Percentiles rank a stretch among this genome's conserved stretches.
These are phyloP conservation scores for Diaporthe citri DNA, from an alignment of 2,329 filamentous ascomycete genomes.

Conservation along the genomic window DNA sequence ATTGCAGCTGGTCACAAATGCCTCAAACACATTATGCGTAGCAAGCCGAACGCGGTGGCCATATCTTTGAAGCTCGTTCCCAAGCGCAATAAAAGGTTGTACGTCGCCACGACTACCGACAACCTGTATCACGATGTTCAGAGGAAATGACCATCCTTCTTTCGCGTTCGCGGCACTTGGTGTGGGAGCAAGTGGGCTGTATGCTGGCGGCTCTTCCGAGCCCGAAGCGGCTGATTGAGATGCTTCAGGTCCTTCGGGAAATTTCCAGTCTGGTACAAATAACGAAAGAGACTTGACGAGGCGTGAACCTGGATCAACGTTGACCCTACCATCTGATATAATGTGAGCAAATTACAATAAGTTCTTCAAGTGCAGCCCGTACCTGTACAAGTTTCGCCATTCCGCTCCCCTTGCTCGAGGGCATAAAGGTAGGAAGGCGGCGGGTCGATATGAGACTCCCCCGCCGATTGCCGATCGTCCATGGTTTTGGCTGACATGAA, in stretches of 20 bases:
- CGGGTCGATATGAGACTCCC: background rate
- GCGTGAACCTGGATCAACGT: constrained; percentile 2
- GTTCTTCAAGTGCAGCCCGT: too few species aligned
- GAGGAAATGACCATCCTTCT: background rate
- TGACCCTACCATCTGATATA: background rate
- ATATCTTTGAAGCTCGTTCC: constrained; percentile 4
- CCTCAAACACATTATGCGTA: background rate
- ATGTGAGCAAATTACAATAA: background rate
- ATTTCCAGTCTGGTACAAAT: constrained; percentile 13
- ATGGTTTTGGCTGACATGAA: background rate
- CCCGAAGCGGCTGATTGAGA: background rate
- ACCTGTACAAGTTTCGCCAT: background rate
- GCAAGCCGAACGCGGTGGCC: background rate
- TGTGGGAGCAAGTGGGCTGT: background rate
- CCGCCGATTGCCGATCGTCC: background rate
- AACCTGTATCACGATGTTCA: constrained; percentile 5
- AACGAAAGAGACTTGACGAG: constrained; percentile 11
- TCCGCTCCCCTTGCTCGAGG: background rate
- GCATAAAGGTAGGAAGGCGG: constrained; percentile 5
- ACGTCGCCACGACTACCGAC: constrained; percentile 8
- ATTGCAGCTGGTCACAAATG: background rate
- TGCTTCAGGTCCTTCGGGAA: background rate
- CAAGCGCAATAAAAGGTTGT: constrained; percentile 5
- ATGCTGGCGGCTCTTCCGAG: background rate
- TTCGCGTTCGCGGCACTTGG: background rate